Percentiles rank a stretch among this genome's conserved stretches.
These are phyloP conservation scores for Arthrobotrys musiformis DNA, from an alignment of 2,329 filamentous ascomycete species.

Conservation along the genomic window DNA sequence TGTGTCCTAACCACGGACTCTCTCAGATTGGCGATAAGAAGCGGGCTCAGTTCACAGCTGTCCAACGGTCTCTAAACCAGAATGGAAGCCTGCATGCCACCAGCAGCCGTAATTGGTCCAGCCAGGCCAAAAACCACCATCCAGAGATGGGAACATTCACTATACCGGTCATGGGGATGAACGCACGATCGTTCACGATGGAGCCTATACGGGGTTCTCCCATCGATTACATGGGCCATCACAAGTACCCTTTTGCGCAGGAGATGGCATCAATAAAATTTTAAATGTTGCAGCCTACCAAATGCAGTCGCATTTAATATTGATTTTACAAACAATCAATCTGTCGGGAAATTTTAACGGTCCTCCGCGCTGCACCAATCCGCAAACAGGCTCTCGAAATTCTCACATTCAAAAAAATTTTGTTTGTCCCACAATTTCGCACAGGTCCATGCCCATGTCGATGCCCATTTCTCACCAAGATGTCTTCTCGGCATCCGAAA, in stretches of 20 bases:
- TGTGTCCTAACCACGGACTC: conserved; percentile 24
- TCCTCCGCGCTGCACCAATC: conserved; percentile 12
- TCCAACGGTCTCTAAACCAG: conserved; percentile 41
- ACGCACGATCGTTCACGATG: conserved; percentile 29
- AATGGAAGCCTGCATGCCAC: conserved; percentile 30
- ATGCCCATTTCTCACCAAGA: conserved; percentile 30
- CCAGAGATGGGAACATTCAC: conserved; percentile 43
- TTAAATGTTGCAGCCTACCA: conserved; percentile 40
- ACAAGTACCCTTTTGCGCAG: conserved; percentile 37
- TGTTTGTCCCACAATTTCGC: conserved; percentile 33
- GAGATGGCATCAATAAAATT: conserved; percentile 28
- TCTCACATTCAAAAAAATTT: background rate
- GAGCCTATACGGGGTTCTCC: conserved; percentile 18
- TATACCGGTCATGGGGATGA: conserved; percentile 49
- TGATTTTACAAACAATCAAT: background rate
- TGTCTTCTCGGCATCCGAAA: conserved; percentile 21
- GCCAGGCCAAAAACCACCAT: conserved; percentile 33
- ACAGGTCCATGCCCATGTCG: conserved; percentile 2
- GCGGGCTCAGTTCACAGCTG: conserved; percentile 30
- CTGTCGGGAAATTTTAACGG: background rate
- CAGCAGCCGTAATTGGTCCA: conserved; percentile 34
- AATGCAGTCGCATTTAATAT: conserved; percentile 1
- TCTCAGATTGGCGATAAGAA: conserved; percentile 50
- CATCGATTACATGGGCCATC: conserved; percentile 40
- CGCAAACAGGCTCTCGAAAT: conserved; percentile 12